A percentile compares a stretch with the other conserved stretches of the same genome.
phyloP scores from a whole-genome alignment of 2,329 filamentous ascomycete species.

The Coniochaeta sp. region DNA sequence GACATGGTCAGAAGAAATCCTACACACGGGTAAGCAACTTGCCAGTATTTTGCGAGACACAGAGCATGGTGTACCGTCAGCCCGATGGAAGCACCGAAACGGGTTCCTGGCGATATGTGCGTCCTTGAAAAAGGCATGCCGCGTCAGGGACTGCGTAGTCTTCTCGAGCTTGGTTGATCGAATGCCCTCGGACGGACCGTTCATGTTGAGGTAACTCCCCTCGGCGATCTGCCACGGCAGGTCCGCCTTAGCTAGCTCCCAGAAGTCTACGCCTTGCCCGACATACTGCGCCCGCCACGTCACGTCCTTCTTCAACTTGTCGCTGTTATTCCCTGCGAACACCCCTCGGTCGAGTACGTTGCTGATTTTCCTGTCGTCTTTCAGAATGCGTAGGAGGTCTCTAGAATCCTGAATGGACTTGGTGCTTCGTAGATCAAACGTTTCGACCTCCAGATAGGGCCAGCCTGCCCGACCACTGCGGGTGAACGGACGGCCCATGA shows the following conservation, averaged over 20 bases:
- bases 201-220: background rate
- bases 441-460: background rate
- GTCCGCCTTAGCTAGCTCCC: background rate
- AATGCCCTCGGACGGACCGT: background rate
- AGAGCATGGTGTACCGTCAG: background rate
- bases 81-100: background rate
- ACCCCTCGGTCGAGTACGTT: background rate
- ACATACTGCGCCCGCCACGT: background rate
- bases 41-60: background rate
- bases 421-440: background rate
- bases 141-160: background rate
- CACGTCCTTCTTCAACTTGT: background rate
- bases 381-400: background rate
- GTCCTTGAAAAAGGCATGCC: background rate
- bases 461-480: background rate
- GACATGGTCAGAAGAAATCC: background rate
- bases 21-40: background rate
- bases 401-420: background rate
- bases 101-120: background rate
- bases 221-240: background rate
- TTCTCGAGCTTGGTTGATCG: background rate
- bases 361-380: background rate
- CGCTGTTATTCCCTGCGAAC: background rate
- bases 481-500: background rate
- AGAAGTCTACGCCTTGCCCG: background rate